phyloP scores from a whole-genome alignment of 2,329 filamentous ascomycete species.

The Zalaria obscura region DNA sequence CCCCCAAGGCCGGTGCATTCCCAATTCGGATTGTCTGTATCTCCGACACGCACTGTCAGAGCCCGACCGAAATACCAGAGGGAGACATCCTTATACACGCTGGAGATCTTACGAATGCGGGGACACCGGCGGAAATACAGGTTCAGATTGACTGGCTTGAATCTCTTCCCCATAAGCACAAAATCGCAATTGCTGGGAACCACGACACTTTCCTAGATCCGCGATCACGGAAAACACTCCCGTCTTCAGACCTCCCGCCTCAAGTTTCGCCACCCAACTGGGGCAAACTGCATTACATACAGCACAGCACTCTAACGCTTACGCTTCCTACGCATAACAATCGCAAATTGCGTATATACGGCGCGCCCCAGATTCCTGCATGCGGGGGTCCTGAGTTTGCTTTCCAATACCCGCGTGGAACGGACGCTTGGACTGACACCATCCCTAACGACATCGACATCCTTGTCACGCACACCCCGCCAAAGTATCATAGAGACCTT shows the following conservation, averaged over 20 bases:
- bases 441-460: conserved; percentile 63
- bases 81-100: conserved; percentile 84
- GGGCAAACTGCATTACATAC: conserved; percentile 58
- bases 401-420: conserved; percentile 56
- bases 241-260: conserved; percentile 36
- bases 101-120: conserved; percentile 67
- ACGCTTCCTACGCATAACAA: conserved; percentile 37
- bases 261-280: conserved; percentile 44
- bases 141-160: conserved; percentile 72
- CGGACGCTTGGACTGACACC: conserved; percentile 58
- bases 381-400: conserved; percentile 60
- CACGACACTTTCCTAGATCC: conserved; percentile 79
- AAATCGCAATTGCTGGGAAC: conserved; percentile 74
- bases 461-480: conserved; percentile 69
- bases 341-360: conserved; percentile 58
- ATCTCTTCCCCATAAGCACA: conserved; percentile 59
- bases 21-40: conserved; percentile 71
- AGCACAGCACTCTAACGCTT: conserved; percentile 52
- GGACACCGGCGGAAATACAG: conserved; percentile 61
- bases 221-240: conserved; percentile 36
- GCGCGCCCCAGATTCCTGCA: conserved; percentile 64
- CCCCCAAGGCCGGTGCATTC: conserved; percentile 37
- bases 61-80: conserved; percentile 40
- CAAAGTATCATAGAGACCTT: conserved; percentile 54
- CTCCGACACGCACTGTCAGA: conserved; percentile 70